Evolutionary conservation across 225 moss, liverwort and hornwort genomes (phyloP).

Genomic region (Pseudisothecium myosuroides): DNA sequence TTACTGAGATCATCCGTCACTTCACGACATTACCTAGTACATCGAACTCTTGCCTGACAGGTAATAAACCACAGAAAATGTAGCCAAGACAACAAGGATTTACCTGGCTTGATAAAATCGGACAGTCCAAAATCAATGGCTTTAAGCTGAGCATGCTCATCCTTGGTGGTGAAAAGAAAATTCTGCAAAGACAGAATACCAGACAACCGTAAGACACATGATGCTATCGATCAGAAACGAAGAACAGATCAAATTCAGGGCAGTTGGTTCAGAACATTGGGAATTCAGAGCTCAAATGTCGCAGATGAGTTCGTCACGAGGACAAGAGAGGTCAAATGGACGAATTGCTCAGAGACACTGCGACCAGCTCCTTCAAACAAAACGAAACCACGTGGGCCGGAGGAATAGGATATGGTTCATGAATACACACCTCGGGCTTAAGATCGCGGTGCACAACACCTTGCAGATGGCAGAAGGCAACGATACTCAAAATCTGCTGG

Average conservation of each 20-base stretch:
- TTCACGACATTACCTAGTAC: background rate
- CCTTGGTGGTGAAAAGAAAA: slow-evolving; percentile 90
- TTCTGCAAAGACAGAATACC: slow-evolving; percentile 30
- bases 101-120: slow-evolving; percentile 98
- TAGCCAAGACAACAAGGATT: background rate
- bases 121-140: slow-evolving; percentile 96
- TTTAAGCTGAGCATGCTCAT: slow-evolving; percentile 83
- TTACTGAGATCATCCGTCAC: no score
- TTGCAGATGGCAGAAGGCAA: slow-evolving; percentile 93
- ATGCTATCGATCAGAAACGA: background rate
- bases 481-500: slow-evolving; percentile 91
- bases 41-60: background rate
- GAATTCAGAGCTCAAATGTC: background rate
- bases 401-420: background rate
- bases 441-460: slow-evolving; percentile 95
- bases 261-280: background rate
- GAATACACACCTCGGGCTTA: slow-evolving; percentile 72
- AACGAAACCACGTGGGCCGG: background rate
- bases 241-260: background rate
- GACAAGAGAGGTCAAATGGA: no score
- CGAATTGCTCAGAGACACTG: background rate
- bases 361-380: background rate
- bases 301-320: background rate
- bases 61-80: background rate
- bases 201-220: background rate